Evolutionary conservation across 2,329 filamentous ascomycete genomes (phyloP).

Genomic region (Monosporascus sp.): DNA sequence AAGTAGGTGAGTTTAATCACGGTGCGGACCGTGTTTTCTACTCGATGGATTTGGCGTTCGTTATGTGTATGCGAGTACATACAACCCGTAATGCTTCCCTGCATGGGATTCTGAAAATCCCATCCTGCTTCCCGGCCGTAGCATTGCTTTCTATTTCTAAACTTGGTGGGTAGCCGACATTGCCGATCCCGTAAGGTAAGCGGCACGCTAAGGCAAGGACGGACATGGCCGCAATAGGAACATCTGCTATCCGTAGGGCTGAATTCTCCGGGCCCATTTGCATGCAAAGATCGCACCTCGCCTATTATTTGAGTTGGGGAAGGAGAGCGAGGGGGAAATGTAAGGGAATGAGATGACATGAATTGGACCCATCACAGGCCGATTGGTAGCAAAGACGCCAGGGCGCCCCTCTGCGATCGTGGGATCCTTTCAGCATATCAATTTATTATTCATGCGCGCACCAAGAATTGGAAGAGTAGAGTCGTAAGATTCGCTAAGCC

Average conservation of each 20-base stretch:
- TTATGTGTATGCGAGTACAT: too few relatives aligned
- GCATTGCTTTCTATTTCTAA: neutral
- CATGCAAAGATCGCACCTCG: neutral
- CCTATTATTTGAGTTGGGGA: too few relatives aligned
- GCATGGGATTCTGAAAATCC: neutral
- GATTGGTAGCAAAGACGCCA: too few relatives aligned
- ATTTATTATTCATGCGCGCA: too few relatives aligned
- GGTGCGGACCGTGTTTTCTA: neutral
- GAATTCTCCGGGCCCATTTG: neutral
- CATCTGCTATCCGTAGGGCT: constrained; percentile 6
- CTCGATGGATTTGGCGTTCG: constrained; percentile 1
- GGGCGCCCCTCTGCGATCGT: too few relatives aligned
- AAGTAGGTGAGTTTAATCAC: too few relatives aligned
- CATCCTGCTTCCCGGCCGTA: neutral
- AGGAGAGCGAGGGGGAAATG: too few relatives aligned
- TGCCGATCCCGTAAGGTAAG: constrained; percentile 6
- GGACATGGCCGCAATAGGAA: constrained; percentile 1
- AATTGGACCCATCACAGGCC: too few relatives aligned
- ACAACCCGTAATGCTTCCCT: neutral
- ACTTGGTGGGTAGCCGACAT: constrained; percentile 2
- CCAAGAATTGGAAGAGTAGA: neutral
- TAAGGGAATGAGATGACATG: too few relatives aligned
- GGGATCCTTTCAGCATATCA: too few relatives aligned
- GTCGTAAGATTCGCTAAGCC: neutral
- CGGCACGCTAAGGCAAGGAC: constrained; percentile 11